Evolutionary conservation across 441 rosid genomes (phyloP), one percentile per base, ranked within the genome.

Genomic region (Melastoma candidum): DNA sequence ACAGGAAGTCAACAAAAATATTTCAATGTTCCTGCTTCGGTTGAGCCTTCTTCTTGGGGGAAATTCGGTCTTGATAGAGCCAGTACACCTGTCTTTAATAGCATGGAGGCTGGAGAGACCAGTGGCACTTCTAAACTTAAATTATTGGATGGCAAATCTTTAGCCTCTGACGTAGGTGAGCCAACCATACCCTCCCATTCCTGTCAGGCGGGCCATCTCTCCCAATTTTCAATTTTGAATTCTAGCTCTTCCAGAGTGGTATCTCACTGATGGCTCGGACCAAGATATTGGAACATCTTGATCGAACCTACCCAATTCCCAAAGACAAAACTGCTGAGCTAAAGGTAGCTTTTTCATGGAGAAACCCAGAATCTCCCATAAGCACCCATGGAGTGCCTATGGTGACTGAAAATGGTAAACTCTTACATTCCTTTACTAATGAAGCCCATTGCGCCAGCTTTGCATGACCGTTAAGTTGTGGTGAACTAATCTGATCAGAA

Each of bases 241-340:
- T 17, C 22, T 17, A 17, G 22, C 22, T 17, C 22, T 17, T 17
- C 22, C 22, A 17, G 22, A 17, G 22, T 17, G 22, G 22, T 17
- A 17, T 17, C 22, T 17, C 22, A 17, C 22, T 17, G 22, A 17
- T 70, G 43, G 95, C 95, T 62, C 72, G 76, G 65, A 17, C 22
- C 22, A 85, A 73, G 62, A 92, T 92, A 72, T 46, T 85, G 75
- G 96, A 85, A 57, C 82, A 75, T 61, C 85, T 92, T 60, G 89
- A 85, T 36, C 76, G 96, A 68, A 80, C 74, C 57, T 60, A 70
- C 47, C 68, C 79, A 59, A 82, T 85, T 61, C 94, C 94, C 11
- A 83, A 75, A 68, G 77, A 70, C 12, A 92, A 79, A 66, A 61
- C 79, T 57, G 74, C 72, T 6, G 98, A 92, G 79, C 71, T 92